Evolutionary conservation across 2,329 filamentous ascomycete species (phyloP).

Genomic region (Fusarium sp.): DNA sequence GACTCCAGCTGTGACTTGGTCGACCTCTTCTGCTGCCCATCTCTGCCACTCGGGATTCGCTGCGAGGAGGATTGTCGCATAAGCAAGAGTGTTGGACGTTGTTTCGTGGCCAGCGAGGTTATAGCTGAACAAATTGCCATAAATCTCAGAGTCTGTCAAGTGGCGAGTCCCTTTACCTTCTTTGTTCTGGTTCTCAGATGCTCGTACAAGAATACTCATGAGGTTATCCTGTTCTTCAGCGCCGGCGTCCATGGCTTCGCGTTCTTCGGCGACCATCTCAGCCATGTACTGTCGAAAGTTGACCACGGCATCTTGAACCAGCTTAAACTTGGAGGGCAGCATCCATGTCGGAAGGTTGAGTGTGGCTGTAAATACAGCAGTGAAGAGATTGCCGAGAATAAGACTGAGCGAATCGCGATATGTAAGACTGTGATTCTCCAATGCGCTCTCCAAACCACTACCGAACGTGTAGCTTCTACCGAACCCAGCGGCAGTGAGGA

Average conservation of each 20-base stretch:
- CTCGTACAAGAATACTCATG: constrained; percentile 34
- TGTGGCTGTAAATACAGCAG: constrained; percentile 26
- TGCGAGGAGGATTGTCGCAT: constrained; percentile 55
- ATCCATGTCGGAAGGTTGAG: constrained; percentile 21
- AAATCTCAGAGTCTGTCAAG: constrained; percentile 55
- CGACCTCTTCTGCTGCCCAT: constrained; percentile 54
- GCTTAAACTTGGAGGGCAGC: constrained; percentile 25
- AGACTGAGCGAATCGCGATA: constrained; percentile 28
- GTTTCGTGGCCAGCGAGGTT: constrained; percentile 63
- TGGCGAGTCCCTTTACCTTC: constrained; percentile 19
- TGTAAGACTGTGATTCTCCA: constrained; percentile 25
- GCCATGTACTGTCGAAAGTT: constrained; percentile 35
- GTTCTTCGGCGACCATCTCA: constrained; percentile 30
- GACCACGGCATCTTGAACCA: constrained; percentile 27
- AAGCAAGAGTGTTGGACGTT: constrained; percentile 56
- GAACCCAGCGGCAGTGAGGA: constrained; percentile 34
- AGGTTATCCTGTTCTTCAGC: constrained; percentile 20
- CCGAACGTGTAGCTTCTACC: constrained; percentile 32
- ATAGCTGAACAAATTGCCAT: constrained; percentile 59
- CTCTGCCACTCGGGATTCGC: constrained; percentile 55
- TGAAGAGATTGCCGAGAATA: constrained; percentile 27
- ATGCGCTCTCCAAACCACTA: constrained; percentile 7
- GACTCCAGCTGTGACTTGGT: constrained; percentile 18
- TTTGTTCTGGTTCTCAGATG: constrained; percentile 20
- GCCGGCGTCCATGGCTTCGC: constrained; percentile 15